Evolutionary conservation across 495 filamentous ascomycete genomes (phyloP), one percentile per base, ranked within the genome.

Genomic region (Neurospora discreta): DNA sequence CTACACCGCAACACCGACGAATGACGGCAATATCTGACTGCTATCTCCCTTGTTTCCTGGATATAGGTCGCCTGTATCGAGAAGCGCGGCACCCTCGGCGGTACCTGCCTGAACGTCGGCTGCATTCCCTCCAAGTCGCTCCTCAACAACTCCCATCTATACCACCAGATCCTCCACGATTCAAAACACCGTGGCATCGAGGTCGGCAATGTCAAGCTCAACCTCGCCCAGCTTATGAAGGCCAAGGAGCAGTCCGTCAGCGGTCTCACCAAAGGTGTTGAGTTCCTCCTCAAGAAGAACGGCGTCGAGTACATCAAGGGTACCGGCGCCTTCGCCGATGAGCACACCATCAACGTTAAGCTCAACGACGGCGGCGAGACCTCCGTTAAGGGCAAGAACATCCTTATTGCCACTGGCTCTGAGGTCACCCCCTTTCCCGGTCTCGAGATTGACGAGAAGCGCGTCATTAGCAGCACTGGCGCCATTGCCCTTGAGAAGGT

Each of bases 61-160:
- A 69, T 36, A 69, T 78, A 98, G 95, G 94, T 97, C 73, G 90
- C 92, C 68, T 99, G 95, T 85, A 95, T 99, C 86, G 95, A 99
- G 86, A 99, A 99, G 87, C 94, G 95, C 78, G 95, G 94, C 75
- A 87, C 88, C 71, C 90, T 99, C 77, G 95, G 95, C 76, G 95
- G 95, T 78, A 99, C 95, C 74, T 99, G 95, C 87, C 86, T 99
- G 77, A 99, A 99, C 84, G 95, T 99, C 80, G 95, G 95, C 83
- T 99, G 95, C 84, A 99, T 99, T 78, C 95, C 95, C 65, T 98
- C 95, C 72, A 99, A 99, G 84, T 98, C 95, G 68, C 93, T 99
- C 77, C 93, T 99, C 81, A 98, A 99, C 90, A 99, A 98, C 87
- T 97, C 96, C 75, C 93, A 97, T 82, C 89, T 99, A 70, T 98